Base-by-base conservation (phyloP, 164 flowering plant species). In the Buxus sempervirens region DNA sequence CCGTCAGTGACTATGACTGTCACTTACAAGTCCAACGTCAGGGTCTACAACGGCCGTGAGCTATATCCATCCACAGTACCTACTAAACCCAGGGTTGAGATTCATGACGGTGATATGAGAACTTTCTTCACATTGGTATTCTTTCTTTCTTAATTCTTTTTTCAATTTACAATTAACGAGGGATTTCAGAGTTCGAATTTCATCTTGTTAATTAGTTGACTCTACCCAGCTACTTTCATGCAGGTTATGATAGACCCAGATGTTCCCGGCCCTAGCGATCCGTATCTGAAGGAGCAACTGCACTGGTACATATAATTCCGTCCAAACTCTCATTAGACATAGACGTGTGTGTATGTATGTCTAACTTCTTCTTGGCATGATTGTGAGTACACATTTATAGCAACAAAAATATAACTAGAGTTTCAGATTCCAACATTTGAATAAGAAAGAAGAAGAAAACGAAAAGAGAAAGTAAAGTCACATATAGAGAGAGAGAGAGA, bases 201-300 rank as follows among this genome's bases (percentile, higher is more conserved):
- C 51, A 45, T 4, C 13, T 45, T 45, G 51, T 15, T 45, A 10
- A 9, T 19, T 58, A 26, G 23, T 32, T 54, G 27, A 60, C 27
- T 14, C 25, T 23, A 18, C 9, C 8, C 10, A 32, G 5, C 38
- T 7, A 32, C 54, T 5, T 55, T 27, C n/a, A 25, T 78, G 70
- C 80, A 90, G 96, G 74, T 90, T 42, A 80, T 90, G 90, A 82
- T 80, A 38, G 93, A 90, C 72, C 96, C 96, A 57, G 96, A 90
- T 81, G 90, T 82, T 80, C 96, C 96, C 27, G 90, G 93, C 25
- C 96, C 96, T 24, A 88, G 96, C 80, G 96, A 90, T 74, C 93
- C 96, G 62, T 88, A 88, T 68, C 61, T 86, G 55, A 85, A 83
- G 71, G 92, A 88, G 82, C 90, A 79, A 70, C 74, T 89, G 8